phyloP scores from a whole-genome alignment of 495 filamentous ascomycete species.

The Sabuloglossum arenarium region DNA sequence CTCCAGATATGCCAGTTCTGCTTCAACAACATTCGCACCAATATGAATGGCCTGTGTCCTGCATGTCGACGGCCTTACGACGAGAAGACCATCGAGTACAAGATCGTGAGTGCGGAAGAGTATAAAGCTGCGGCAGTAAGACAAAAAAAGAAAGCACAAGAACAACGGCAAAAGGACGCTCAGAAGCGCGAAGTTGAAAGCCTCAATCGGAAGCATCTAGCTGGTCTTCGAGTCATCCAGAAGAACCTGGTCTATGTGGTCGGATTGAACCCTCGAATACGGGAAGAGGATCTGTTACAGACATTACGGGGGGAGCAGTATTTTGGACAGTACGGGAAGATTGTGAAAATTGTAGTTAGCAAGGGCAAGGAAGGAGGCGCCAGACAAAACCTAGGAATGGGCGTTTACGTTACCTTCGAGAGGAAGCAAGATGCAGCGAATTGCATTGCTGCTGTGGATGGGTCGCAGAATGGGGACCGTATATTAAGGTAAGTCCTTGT shows the following conservation, averaged over 20 bases:
- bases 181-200: constrained; percentile 92
- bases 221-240: constrained; percentile 86
- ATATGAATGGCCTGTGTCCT: constrained; percentile 86
- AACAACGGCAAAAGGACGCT: constrained; percentile 79
- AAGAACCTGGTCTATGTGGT: constrained; percentile 98
- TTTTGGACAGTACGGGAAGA: constrained; percentile 97
- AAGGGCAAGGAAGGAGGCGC: constrained; percentile 51
- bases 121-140: constrained; percentile 75
- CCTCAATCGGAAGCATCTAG: constrained; percentile 81
- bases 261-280: constrained; percentile 72
- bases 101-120: constrained; percentile 85
- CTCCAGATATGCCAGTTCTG: constrained; percentile 94
- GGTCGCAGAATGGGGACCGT: constrained; percentile 74
- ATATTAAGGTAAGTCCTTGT: constrained; percentile 34
- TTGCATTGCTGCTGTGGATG: constrained; percentile 84
- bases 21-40: constrained; percentile 94
- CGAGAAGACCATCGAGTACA: constrained; percentile 91
- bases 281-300: constrained; percentile 73
- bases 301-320: constrained; percentile 76
- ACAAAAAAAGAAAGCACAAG: constrained; percentile 78
- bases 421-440: constrained; percentile 65
- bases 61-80: constrained; percentile 90
- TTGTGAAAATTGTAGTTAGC: constrained; percentile 96
- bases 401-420: constrained; percentile 92
- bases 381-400: constrained; percentile 48